Evolutionary conservation across 768 basidiomycete species (phyloP), one percentile per base, ranked within the genome.

Genomic region (Lyophyllum atratum): DNA sequence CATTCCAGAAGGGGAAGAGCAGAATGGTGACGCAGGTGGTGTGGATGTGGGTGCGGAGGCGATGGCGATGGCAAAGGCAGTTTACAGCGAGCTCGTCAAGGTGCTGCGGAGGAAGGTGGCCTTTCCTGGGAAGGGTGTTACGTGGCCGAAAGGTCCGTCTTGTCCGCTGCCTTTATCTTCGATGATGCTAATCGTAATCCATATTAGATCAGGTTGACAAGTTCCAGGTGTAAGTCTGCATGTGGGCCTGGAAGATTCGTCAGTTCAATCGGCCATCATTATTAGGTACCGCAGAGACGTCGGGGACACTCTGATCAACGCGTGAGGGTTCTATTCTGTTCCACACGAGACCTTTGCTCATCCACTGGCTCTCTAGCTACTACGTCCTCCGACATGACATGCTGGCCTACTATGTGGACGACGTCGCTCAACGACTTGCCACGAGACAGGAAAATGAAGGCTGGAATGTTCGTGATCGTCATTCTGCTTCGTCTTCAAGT

Each of bases 301-400:
- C 24, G 93, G 92, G 0, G 93, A 95, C 72, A 92, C 90, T 1
- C 77, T 95, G 14, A 87, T 94, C 58, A 95, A 94, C 62, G 91
- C 92, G 90, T 93, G 72, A 52, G 88, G 19, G 22, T 17, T 2
- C 48, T 39, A 48, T 22, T 29, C 44, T 49, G 33, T 28, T 22
- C 12, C 24, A 14, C 14, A 2, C 17, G 26, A 40, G 2, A 31
- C n/a, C n/a, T n/a, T n/a, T 26, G 22, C 15, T 52, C 10, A 49
- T 52, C 49, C 63, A 49, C 39, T 52, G 25, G 24, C 25, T 43
- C 6, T 31, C n/a, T 64, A 92, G 90, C 22, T 96, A 89, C 64
- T 97, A 96, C 67, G 83, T 96, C 29, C 78, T 97, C 2, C 85
- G 93, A 39, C 85, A 91, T 50, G 86, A 93, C 49, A 89, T 96